These are phyloP conservation scores for Sclerospora graminicola DNA, from an alignment of 352 stramenopile genomes.

Conservation along the genomic window DNA sequence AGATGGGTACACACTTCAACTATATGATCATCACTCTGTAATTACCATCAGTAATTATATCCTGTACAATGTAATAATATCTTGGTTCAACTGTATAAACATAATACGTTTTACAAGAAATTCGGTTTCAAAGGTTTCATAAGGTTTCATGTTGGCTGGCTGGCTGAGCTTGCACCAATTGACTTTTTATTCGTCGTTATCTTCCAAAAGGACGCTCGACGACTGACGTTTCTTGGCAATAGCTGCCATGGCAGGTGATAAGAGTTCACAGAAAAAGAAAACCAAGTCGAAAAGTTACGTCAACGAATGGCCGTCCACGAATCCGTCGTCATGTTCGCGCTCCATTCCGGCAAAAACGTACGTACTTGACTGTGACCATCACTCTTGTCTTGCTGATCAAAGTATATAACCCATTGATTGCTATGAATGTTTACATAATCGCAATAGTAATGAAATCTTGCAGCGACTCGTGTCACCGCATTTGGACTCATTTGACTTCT, in stretches of 20 bases:
- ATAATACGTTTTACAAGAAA: background rate
- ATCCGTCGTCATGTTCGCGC: slow-evolving; percentile 65
- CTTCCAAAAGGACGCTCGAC: slow-evolving; percentile 1
- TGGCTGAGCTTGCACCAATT: slow-evolving; percentile 20
- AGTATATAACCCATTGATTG: background rate
- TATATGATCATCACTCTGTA: slow-evolving; percentile 14
- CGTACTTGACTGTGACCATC: slow-evolving; percentile 13
- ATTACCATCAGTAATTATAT: background rate
- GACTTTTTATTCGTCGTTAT: background rate
- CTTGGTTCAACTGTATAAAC: no score
- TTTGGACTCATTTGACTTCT: slow-evolving; percentile 98
- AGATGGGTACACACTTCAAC: slow-evolving; percentile 9
- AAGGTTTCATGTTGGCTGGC: slow-evolving; percentile 20
- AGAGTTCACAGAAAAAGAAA: slow-evolving; percentile 37
- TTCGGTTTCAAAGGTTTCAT: slow-evolving; percentile 21
- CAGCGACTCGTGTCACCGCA: slow-evolving; percentile 92
- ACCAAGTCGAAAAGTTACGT: slow-evolving; percentile 29
- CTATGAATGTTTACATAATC: slow-evolving; percentile 8
- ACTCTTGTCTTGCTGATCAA: background rate
- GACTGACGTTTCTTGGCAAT: background rate
- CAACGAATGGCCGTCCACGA: slow-evolving; percentile 70
- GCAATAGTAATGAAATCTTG: slow-evolving; percentile 61
- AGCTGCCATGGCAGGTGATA: slow-evolving; percentile 31
- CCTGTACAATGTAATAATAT: background rate
- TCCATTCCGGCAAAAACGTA: slow-evolving; percentile 65